Evolutionary conservation across 2,329 filamentous ascomycete species (phyloP), one percentile per base, ranked within the genome.

Genomic region (Stromatinia cepivora): DNA sequence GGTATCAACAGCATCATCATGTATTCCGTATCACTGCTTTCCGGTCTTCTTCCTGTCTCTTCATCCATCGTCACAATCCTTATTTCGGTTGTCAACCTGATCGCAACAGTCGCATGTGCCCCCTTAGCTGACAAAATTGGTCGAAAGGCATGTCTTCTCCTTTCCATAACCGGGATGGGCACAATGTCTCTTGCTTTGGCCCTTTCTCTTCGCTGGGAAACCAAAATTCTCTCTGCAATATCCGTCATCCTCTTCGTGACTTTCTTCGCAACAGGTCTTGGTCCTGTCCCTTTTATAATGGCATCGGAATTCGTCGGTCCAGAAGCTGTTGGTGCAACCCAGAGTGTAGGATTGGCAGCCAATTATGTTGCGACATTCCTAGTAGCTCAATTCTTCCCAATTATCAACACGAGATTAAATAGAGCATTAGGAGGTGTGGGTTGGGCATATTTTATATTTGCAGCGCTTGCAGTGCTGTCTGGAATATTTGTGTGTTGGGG

Each of bases 1-100:
- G 94, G 93, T 59, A 94, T 98, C 82, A 98, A 99, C 85, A 94
- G 91, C 70, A 94, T 98, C 77, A 91, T 98, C 81, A 97, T 99
- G 94, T 99, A 99, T 80, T 97, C 94, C 2, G 95, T 98, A 8
- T 93, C 92, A 0, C 88, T 99, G 1, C 86, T 99, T 20, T 88
- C 91, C 45, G 88, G 89, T 72, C 86, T 98, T 1, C 86, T 99
- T 0, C 91, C 92, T 4, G 87, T 93, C 59, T 93, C 89, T 71
- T 94, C 94, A 0, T 90, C 91, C 0, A 82, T 96, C 1, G 85
- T 99, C 66, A 97, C 94, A 67, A 94, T 98, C 71, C 81, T 92
- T 67, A 93, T 98, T 70, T 97, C 93, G 0, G 85, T 88, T 17
- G 87, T 97, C 77, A 98, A 98, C 80, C 87, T 99, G 48, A 76